Base-by-base conservation (phyloP, 768 basidiomycete species). In the Suillus subalutaceus region DNA sequence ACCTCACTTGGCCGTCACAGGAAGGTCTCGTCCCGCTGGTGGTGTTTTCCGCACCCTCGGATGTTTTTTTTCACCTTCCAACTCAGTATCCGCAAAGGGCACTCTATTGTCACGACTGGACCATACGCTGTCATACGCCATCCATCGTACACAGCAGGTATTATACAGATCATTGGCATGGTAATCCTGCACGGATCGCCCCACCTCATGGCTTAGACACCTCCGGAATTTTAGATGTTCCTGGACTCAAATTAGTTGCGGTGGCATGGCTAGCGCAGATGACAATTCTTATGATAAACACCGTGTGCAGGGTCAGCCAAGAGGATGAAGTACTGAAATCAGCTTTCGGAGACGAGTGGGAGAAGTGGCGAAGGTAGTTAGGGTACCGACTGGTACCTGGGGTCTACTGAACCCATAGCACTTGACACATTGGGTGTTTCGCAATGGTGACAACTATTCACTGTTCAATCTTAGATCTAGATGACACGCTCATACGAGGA, bases 121-220 rank as follows among this genome's bases (percentile, higher is more conserved):
- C 82, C 81, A 1, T 83, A 83, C 63, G 72, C 80, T n/a, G 78
- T 78, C 75, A 79, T 81, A 8, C 78, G 82, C 50, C 82, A 83
- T 67, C 82, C 82, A 44, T 78, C 80, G 68, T 83, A 83, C 66
- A 77, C 79, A 16, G 80, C 79, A n/a, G 74, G 35, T 9, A 30
- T 61, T 1, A 37, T 75, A 16, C 44, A 40, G 18, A 15, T 64
- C 9, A 37, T 23, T 6, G 68, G 70, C n/a, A n/a, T 67, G 1
- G 40, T 48, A 18, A 55, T 66, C 8, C 23, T 60, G 53, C 50
- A 59, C 44, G 62, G 67, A 40, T 26, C 52, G 10, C 48, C n/a
- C 4, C 12, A 60, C 58, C 20, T 70, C 69, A 41, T 62, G 53
- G 57, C 56, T 55, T 46, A 61, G 40, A 15, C 12, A 23, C n/a